Evolutionary conservation across 371 early-diverging fungal genomes (phyloP), one percentile per base, ranked within the genome.

Genomic region (Chytridium lagenaria): DNA sequence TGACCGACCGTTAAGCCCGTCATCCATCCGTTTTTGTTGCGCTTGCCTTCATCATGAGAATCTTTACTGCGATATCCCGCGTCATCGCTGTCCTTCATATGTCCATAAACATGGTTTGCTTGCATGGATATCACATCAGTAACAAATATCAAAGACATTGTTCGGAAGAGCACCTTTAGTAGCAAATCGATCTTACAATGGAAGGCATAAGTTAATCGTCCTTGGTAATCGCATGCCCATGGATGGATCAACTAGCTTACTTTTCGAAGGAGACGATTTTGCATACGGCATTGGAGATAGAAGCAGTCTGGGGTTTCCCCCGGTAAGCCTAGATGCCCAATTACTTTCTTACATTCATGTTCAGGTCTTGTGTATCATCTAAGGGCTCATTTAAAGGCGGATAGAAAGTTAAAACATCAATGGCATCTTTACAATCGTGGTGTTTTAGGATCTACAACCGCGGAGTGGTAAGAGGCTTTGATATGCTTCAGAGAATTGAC

Each of bases 341-440:
- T 30, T 34, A 63, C 3, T 10, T 40, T 39, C 39, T 70, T 22
- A 31, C 31, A 26, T n/a, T 22, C 59, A 31, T 7, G 49, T 26
- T n/a, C 5, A 57, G 31, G 26, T 23, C 10, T n/a, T 5, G 10
- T 23, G 57, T 30, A 30, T 26, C 31, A 57, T 30, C 57, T 23
- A 3, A 22, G 33, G 44, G 40, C 73, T 79, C 44, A 79, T 15
- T 28, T 81, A n/a, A 76, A 76, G 2, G 40, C 71, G 2, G 77
- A 77, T n/a, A 39, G 37, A 31, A 80, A 64, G 39, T 30, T 82
- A 1, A 71, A 77, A 59, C 83, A 82, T 51, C 65, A 70, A 1
- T 82, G 83, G 83, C 44, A 40, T 19, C 40, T 80, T n/a, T 76
- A 70, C 72, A 82, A 80, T 68, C 49, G 76, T 5, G 83, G 83